phyloP scores from a whole-genome alignment of 805 yeast genomes.

The Candida namnaoensis region DNA sequence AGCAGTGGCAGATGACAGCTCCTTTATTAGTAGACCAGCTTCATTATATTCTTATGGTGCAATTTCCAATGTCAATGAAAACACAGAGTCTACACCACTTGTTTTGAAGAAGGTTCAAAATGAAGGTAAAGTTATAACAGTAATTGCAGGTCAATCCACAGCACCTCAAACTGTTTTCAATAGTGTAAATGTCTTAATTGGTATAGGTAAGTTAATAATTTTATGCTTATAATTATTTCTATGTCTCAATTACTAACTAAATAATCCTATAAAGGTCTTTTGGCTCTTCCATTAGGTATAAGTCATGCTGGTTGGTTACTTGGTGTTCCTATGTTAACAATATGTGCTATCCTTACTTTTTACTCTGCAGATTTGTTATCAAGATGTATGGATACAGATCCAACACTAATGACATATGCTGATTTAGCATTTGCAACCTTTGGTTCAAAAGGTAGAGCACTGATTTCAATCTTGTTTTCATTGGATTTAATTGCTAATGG shows the following conservation, averaged over 20 bases:
- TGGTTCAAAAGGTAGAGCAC: constrained; percentile 65
- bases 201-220: constrained; percentile 32
- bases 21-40: constrained; percentile 24
- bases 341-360: constrained; percentile 61
- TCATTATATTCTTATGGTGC: constrained; percentile 23
- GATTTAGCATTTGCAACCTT: constrained; percentile 84
- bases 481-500: constrained; percentile 76
- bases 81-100: constrained; percentile 42
- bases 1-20: constrained; percentile 29
- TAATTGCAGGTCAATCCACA: constrained; percentile 76
- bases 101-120: constrained; percentile 59
- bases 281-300: constrained; percentile 67
- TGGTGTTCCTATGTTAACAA: constrained; percentile 49
- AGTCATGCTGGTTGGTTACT: constrained; percentile 65
- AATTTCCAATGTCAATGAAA: constrained; percentile 22
- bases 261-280: too few relatives aligned
- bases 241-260: too few relatives aligned
- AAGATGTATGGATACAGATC: constrained; percentile 71
- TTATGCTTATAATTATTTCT: too few relatives aligned
- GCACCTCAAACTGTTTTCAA: constrained; percentile 73
- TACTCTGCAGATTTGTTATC: constrained; percentile 73
- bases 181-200: constrained; percentile 67
- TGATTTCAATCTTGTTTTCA: constrained; percentile 68
- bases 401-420: constrained; percentile 76
- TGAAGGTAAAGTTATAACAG: constrained; percentile 63